A percentile compares a stretch with the other conserved stretches of the same genome.
phyloP scores from a whole-genome alignment of 306 rosid species.

The Crotalaria pallida region DNA sequence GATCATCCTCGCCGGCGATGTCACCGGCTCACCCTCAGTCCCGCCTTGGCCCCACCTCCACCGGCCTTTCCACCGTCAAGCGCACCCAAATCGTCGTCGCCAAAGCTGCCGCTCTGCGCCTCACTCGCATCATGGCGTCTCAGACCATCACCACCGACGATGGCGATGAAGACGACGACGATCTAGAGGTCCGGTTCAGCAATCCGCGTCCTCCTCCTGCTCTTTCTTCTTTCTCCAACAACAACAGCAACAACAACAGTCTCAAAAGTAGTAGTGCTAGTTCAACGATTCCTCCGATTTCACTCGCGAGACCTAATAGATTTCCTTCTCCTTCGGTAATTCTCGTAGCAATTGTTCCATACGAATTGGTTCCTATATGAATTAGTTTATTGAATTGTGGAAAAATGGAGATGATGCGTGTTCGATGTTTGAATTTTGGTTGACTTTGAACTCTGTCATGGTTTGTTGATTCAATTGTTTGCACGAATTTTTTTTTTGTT shows the following conservation, averaged over 20 bases:
- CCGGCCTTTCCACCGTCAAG: constrained; percentile 74
- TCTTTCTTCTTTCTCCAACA: too few relatives aligned
- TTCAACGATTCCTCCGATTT: too few relatives aligned
- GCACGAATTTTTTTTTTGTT: too few relatives aligned
- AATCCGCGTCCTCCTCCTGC: constrained; percentile 46
- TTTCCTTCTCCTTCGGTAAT: constrained; percentile 99
- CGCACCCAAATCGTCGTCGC: constrained; percentile 83
- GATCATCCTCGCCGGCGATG: too few relatives aligned
- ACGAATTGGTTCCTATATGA: not conserved
- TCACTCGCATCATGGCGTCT: constrained; percentile 92
- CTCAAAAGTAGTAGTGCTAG: too few relatives aligned
- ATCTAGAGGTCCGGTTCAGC: constrained; percentile 54
- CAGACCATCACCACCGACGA: constrained; percentile 52
- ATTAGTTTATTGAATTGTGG: constrained; percentile 1
- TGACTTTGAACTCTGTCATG: too few relatives aligned
- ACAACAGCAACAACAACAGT: too few relatives aligned
- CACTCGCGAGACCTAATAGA: constrained; percentile 79
- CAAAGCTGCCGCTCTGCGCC: constrained; percentile 88
- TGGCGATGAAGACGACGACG: constrained; percentile 62
- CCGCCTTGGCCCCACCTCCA: too few relatives aligned
- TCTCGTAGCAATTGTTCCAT: constrained; percentile 13
- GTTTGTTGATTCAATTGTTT: too few relatives aligned
- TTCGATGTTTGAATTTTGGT: not conserved
- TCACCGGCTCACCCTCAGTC: too few relatives aligned
- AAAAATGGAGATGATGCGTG: too few relatives aligned